A percentile compares a stretch with the other conserved stretches of the same genome.
phyloP scores from a whole-genome alignment of 2,329 filamentous ascomycete genomes.

The Cryphonectria parasitica region DNA sequence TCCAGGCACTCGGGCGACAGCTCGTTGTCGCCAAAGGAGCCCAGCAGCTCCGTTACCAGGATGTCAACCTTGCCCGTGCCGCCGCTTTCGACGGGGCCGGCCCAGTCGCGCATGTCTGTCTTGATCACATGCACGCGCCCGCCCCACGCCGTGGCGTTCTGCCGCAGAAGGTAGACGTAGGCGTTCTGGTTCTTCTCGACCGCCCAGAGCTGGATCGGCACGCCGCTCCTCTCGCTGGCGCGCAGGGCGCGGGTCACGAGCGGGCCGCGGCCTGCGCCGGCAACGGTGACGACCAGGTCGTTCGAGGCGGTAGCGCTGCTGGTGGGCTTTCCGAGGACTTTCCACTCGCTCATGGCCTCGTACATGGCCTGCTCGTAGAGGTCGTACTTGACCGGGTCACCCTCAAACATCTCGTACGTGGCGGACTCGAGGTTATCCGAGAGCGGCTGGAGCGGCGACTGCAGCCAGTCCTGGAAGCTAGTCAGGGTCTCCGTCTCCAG shows the following conservation, averaged over 20 bases:
- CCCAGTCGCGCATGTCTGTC: constrained; percentile 97
- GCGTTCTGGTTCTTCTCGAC: constrained; percentile 99
- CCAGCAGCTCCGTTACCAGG: constrained; percentile 88
- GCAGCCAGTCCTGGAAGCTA: constrained; percentile 87
- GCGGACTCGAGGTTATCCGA: constrained; percentile 96
- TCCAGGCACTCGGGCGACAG: constrained; percentile 93
- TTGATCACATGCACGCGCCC: constrained; percentile 84
- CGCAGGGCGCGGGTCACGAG: constrained; percentile 85
- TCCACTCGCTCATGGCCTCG: constrained; percentile 82
- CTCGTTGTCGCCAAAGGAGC: constrained; percentile 96
- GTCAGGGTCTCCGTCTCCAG: constrained; percentile 57
- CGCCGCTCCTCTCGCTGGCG: constrained; percentile 75
- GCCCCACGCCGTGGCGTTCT: constrained; percentile 82
- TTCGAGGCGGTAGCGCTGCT: constrained; percentile 49
- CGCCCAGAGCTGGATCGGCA: constrained; percentile 84
- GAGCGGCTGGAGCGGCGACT: constrained; percentile 90
- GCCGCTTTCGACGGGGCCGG: constrained; percentile 65
- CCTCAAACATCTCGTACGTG: constrained; percentile 98
- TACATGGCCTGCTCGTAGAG: constrained; percentile 89
- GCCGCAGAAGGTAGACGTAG: constrained; percentile 86
- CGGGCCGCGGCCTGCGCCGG: constrained; percentile 89
- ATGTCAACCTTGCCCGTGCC: constrained; percentile 77
- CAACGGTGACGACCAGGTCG: constrained; percentile 80
- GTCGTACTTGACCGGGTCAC: constrained; percentile 96
- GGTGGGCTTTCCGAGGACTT: constrained; percentile 70